Base-by-base conservation (phyloP, 331 rosid genomes). In the Pyracantha coccinea region DNA sequence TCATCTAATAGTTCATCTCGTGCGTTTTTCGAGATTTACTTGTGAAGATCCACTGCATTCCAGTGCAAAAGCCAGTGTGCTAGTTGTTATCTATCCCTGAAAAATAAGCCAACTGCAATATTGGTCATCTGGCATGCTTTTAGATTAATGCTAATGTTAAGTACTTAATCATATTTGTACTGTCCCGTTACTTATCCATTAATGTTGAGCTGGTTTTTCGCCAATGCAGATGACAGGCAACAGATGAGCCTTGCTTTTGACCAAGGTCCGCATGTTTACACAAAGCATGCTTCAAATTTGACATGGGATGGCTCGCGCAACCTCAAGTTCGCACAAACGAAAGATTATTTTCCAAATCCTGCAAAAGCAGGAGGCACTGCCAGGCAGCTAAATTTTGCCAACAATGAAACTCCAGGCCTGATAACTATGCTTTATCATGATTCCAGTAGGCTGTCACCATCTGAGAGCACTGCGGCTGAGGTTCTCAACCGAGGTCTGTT, bases 341-440 rank as follows among this genome's bases (percentile, higher is more conserved):
- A 84, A 78, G 92, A 87, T 55, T 84, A 86, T 78, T 74, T 82
- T 24, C 69, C 85, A 47, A 86, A 84, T 76, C 83, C 88, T 64
- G 84, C 77, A 65, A 90, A 84, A 69, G 83, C 79, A 73, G 79
- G 78, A 53, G 77, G 35, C 45, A 59, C 71, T 13, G 15, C 68
- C 17, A 81, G 71, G 33, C 73, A 79, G 72, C 60, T 87, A 55
- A 28, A 52, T 25, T 35, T 72, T 10, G 67, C 76, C 50, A 66
- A 75, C 68, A 77, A 77, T 73, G 83, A 71, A 82, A 77, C 64
- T 59, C 78, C 89, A 10, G 52, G 67, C 65, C 21, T 61, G 71
- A 59, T 72, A 54, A 38, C 83, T 45, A 70, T 79, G 81, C 68
- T 75, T 70, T 72, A 82, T 77, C 78, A 85, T 47, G 83, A 83